Evolutionary conservation across 768 basidiomycete genomes (phyloP), one percentile per base, ranked within the genome.

Genomic region (Lentinula sp.): DNA sequence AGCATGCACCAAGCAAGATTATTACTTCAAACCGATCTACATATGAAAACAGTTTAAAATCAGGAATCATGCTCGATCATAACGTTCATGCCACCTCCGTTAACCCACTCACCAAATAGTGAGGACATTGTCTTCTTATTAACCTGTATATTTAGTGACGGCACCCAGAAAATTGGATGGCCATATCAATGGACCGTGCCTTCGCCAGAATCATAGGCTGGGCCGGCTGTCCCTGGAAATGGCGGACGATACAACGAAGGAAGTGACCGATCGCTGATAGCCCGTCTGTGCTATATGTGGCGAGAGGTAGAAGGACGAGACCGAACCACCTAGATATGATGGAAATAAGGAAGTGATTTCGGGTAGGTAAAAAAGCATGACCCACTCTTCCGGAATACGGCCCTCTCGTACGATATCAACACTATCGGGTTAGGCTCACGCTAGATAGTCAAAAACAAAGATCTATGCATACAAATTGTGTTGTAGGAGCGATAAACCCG

Each of bases 81-180:
- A 23, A 12, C 8, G 18, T 8, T 8, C n/a, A n/a, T n/a, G n/a
- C n/a, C n/a, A n/a, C n/a, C n/a, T 56, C 39, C 37, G 12, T 37
- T 37, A 1, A 37, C 12, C 49, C 23, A 51, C 79, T 36, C 65
- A 89, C 89, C 89, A 66, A 91, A 91, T 39, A 91, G 75, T 28
- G 90, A 70, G 9, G 76, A 75, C 71, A 90, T 72, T 0, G 89
- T 87, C 65, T 77, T 85, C 50, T 71, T 66, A 85, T 89, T 90
- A 91, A 0, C 81, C 85, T 16, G 90, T 72, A 91, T 67, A 6
- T 86, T 81, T 45, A 90, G 68, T 65, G 88, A 77, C 0, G 89
- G 89, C 81, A 87, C 86, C 90, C 89, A 91, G 71, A 89, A 88
- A 10, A 90, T 66, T 91, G 89, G 61, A 91, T 88, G 66, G 84